Percentiles rank a stretch among this genome's conserved stretches.
These are phyloP conservation scores for Colletotrichum sp. DNA, from an alignment of 2,329 filamentous ascomycete genomes.

Conservation along the genomic window DNA sequence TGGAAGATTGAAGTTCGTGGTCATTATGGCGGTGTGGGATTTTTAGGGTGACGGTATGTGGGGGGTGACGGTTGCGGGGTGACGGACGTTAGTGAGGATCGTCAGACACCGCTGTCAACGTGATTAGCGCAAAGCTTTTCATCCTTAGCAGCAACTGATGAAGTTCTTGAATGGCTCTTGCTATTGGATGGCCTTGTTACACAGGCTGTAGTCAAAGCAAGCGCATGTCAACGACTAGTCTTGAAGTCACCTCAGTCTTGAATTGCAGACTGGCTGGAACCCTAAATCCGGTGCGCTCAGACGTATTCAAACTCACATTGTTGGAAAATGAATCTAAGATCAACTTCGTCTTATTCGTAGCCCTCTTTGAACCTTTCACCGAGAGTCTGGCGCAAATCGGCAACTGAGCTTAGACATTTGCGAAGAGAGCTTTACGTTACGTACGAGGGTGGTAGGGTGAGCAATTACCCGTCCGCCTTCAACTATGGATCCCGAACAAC, in stretches of 20 bases:
- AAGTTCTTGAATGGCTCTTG: background rate
- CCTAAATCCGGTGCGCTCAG: background rate
- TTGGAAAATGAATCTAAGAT: background rate
- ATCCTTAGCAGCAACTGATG: background rate
- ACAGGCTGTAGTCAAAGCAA: background rate
- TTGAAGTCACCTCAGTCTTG: background rate
- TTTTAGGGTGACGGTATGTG: no score
- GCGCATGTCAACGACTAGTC: background rate
- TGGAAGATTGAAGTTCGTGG: no score
- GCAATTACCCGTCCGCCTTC: no score
- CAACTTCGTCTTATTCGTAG: rapidly evolving
- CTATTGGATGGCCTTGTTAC: background rate
- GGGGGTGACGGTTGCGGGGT: no score
- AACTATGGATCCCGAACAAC: background rate
- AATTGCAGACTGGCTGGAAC: background rate
- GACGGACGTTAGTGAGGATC: no score
- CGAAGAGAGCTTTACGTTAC: no score
- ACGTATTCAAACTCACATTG: background rate
- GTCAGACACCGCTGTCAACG: no score
- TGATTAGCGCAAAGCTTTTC: no score
- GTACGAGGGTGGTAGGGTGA: no score
- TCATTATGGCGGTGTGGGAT: no score
- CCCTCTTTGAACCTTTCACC: rapidly evolving
- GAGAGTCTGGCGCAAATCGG: background rate
- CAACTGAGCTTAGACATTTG: background rate